Conservation (phyloP, 805 yeast species). For the Candida parachauliodes region DNA sequence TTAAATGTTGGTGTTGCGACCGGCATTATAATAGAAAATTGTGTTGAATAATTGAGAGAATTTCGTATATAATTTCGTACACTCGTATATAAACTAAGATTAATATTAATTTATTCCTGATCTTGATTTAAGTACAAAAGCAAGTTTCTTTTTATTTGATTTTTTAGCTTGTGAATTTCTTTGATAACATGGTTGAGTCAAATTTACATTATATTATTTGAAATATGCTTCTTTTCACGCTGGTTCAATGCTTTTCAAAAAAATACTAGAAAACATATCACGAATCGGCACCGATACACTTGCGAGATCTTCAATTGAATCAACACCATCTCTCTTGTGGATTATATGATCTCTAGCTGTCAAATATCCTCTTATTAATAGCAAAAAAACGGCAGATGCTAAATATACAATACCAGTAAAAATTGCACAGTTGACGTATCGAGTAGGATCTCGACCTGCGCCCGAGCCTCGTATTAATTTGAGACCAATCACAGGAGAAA, state of each 20-base stretch:
- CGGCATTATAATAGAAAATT: slow-evolving; percentile 50
- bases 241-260: neutral
- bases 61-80: neutral
- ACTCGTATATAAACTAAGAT: neutral
- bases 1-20: slow-evolving; percentile 89
- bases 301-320: slow-evolving; percentile 7
- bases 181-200: too few relatives aligned
- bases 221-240: slow-evolving; percentile 2
- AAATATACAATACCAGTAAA: slow-evolving; percentile 57
- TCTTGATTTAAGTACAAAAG: too few relatives aligned
- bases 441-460: slow-evolving; percentile 33
- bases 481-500: slow-evolving; percentile 60
- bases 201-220: too few relatives aligned
- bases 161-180: too few relatives aligned
- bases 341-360: slow-evolving; percentile 42
- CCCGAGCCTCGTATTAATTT: slow-evolving; percentile 36
- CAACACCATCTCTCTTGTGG: slow-evolving; percentile 8
- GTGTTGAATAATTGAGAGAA: neutral
- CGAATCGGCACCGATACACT: neutral
- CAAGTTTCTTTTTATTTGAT: too few relatives aligned
- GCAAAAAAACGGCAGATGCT: slow-evolving; percentile 39
- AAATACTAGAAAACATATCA: neutral
- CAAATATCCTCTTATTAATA: slow-evolving; percentile 52
- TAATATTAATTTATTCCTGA: too few relatives aligned
- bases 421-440: slow-evolving; percentile 51